Base-by-base conservation (phyloP, 2,329 filamentous ascomycete species). In the Aureobasidium sp. region DNA sequence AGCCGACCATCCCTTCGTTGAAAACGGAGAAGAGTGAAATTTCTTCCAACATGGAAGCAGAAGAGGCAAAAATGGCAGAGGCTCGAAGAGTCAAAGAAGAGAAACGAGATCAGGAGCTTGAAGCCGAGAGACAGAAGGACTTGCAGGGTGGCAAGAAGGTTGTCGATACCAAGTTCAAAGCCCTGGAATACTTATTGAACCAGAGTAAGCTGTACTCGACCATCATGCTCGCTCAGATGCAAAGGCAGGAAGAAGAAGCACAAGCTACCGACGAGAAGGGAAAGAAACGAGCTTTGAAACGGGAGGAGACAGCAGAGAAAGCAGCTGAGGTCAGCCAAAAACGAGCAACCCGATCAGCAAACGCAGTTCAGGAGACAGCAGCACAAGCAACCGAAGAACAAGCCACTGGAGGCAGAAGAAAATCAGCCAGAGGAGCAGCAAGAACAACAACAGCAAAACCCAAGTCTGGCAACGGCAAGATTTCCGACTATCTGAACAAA, bases 401-500 rank as follows among this genome's bases (percentile, higher is more conserved):
- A 6, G 24, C 48, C 12, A 46, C 64, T 5, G 39, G n/a, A 46
- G 57, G 51, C 2, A 12, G 47, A 29, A 34, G 59, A 20, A 55
- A 61, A 34, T 50, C 39, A n/a, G 65, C 61, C 7, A 65, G 70
- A 27, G 76, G 76, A n/a, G 68, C 72, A 44, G 71, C 74, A 8
- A 34, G 76, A n/a, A 68, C 72, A 44, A 71, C 74, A 8, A 34
- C 65, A 4, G 34, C 65, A 4, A 78, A 77, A 69, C 75, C 72
- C 64, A 66, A 65, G 13, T 64, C 66, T 17, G 70, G 67, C 17
- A 68, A 71, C 51, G 72, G 74, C 27, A 81, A 79, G 62, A 86
- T 87, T 39, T 79, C 82, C 0, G 81, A 78, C 64, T 87, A 83
- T 67, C 83, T 87, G 70, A 82, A 82, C 64, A 86, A 85, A 66